phyloP scores from a whole-genome alignment of 1,284 basidiomycete species.

The Malassezia vespertilionis region DNA sequence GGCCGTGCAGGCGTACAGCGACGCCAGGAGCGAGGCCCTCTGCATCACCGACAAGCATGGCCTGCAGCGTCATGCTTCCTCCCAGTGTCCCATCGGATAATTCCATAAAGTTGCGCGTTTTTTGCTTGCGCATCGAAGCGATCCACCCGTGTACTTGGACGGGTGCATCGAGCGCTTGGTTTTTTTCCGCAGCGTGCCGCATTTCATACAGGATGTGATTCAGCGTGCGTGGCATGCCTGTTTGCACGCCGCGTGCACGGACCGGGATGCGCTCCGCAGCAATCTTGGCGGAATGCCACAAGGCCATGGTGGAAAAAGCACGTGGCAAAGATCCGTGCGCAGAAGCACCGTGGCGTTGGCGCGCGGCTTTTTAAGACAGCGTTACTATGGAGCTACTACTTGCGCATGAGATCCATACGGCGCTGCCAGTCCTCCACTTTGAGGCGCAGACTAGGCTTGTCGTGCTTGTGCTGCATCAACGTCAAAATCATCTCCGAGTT shows the following conservation, averaged over 20 bases:
- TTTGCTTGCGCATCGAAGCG: conserved; percentile 28
- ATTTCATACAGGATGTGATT: neutral
- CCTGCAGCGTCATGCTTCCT: conserved; percentile 30
- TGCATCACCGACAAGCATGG: conserved; percentile 20
- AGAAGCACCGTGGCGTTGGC: too few species aligned
- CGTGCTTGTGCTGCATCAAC: conserved; percentile 25
- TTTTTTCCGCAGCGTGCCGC: neutral
- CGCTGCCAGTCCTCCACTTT: conserved; percentile 30
- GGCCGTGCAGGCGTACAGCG: conserved; percentile 23
- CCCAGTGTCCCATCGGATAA: conserved; percentile 36
- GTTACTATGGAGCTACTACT: neutral
- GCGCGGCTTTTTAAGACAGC: neutral
- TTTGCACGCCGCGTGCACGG: neutral
- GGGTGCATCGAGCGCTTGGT: neutral
- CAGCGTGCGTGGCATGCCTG: neutral
- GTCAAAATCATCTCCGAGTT: conserved; percentile 22
- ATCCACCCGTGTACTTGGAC: conserved; percentile 25
- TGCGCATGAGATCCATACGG: neutral
- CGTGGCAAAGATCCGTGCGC: neutral
- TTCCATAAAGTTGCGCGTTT: conserved; percentile 35
- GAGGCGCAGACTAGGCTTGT: conserved; percentile 25
- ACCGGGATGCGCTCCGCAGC: neutral
- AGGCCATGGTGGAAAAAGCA: neutral
- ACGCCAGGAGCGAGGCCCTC: conserved; percentile 27
- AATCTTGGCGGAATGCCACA: neutral